These are phyloP conservation scores for Pythium apleroticum DNA, from an alignment of 352 stramenopile species.

Conservation along the genomic window DNA sequence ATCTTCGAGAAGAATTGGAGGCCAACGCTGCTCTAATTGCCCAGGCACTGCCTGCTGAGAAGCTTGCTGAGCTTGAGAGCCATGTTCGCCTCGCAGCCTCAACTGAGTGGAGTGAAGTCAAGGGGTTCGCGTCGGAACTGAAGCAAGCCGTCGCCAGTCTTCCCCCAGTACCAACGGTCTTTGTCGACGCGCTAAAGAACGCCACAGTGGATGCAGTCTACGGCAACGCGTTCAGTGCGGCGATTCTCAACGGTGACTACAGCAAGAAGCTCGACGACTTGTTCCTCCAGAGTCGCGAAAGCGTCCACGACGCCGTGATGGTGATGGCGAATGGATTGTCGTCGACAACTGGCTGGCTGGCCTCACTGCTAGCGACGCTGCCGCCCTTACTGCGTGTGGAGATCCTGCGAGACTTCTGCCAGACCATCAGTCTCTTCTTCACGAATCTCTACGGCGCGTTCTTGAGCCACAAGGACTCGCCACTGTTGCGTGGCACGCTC, in stretches of 20 bases:
- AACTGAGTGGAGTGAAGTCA: slow-evolving; percentile 12
- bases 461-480: slow-evolving; percentile 26
- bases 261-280: slow-evolving; percentile 26
- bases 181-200: slow-evolving; percentile 15
- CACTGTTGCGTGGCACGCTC: slow-evolving; percentile 19
- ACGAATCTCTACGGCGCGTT: slow-evolving; percentile 35
- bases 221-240: slow-evolving; percentile 31
- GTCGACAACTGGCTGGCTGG: slow-evolving; percentile 7
- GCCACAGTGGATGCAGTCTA: slow-evolving; percentile 28
- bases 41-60: slow-evolving; percentile 17
- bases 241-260: slow-evolving; percentile 28
- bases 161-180: slow-evolving; percentile 1
- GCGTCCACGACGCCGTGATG: slow-evolving; percentile 30
- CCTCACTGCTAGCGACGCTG: slow-evolving; percentile 25
- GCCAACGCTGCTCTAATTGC: slow-evolving; percentile 15
- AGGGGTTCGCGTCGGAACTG: slow-evolving; percentile 11
- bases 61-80: slow-evolving; percentile 15
- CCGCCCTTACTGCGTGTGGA: slow-evolving; percentile 42
- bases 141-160: slow-evolving; percentile 14
- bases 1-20: slow-evolving; percentile 15
- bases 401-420: slow-evolving; percentile 49
- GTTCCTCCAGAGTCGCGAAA: slow-evolving; percentile 32
- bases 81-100: slow-evolving; percentile 8
- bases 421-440: slow-evolving; percentile 47
- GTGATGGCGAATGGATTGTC: slow-evolving; percentile 25